Percentiles rank a stretch among this genome's conserved stretches.
Conservation (phyloP, 1,284 basidiomycete species). For the Malassezia restricta region DNA sequence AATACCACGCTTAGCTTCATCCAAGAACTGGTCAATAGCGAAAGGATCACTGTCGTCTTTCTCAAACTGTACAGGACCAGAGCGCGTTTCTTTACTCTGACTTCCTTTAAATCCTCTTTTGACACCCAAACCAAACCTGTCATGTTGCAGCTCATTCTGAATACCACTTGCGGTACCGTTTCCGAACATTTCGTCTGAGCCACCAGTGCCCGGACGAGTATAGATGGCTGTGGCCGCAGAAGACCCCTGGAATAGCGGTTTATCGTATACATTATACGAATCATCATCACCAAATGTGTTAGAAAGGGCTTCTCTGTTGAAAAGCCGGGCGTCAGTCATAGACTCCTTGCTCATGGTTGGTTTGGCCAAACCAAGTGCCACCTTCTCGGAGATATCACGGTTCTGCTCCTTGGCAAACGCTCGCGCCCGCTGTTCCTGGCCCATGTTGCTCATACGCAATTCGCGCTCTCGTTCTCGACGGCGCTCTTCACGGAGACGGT, state of each 20-base stretch:
- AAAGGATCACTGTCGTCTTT: constrained; percentile 95
- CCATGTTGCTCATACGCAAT: constrained; percentile 99
- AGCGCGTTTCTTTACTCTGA: constrained; percentile 56
- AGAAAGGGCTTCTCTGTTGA: constrained; percentile 83
- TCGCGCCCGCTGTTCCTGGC: constrained; percentile 86
- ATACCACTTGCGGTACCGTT: constrained; percentile 92
- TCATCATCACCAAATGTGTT: constrained; percentile 77
- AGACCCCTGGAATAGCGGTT: constrained; percentile 87
- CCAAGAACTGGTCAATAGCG: constrained; percentile 89
- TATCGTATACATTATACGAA: constrained; percentile 83
- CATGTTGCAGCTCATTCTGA: constrained; percentile 73
- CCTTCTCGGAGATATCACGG: constrained; percentile 97
- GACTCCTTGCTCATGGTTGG: constrained; percentile 76
- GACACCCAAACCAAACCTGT: constrained; percentile 75
- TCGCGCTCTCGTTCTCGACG: constrained; percentile 86
- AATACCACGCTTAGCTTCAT: constrained; percentile 84
- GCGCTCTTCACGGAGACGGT: constrained; percentile 82
- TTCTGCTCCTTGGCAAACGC: constrained; percentile 75
- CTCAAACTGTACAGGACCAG: constrained; percentile 95
- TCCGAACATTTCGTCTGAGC: constrained; percentile 51
- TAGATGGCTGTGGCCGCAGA: constrained; percentile 95
- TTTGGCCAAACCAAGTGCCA: constrained; percentile 91
- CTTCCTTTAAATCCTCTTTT: constrained; percentile 78
- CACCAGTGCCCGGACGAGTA: constrained; percentile 60
- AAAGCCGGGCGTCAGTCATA: constrained; percentile 89